Base-by-base conservation (phyloP, 2,329 filamentous ascomycete species). In the Balansia obtecta region DNA sequence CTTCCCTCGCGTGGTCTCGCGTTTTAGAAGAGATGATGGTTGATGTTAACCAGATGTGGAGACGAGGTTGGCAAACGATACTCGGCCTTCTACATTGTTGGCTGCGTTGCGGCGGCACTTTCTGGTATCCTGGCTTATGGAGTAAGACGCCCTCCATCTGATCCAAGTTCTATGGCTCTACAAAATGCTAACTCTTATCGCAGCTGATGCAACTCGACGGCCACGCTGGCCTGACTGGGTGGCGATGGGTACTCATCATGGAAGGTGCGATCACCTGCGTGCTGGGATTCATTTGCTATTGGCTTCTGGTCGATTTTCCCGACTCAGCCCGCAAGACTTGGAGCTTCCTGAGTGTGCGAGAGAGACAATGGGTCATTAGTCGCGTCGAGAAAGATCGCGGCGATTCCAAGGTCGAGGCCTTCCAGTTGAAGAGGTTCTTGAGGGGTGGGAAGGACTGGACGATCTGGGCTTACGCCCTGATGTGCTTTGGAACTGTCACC, bases 61-160 rank as follows among this genome's bases (percentile, higher is more conserved):
- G 83, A 79, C 57, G 83, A 88, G 64, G 73, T 87, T 16, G 82
- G 83, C 47, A 83, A 83, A 62, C 72, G 84, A 46, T 86, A 85
- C 60, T 80, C 81, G 0, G 63, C 76, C 22, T 88, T 88, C 59
- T 87, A 86, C 61, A 72, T 87, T 15, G 71, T 86, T 5, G 83
- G 83, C 38, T 82, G 76, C 54, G 70, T 84, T 6, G 80, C 83
- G 0, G 75, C 79, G 0, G 84, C 79, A 1, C 83, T 83, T 56
- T 71, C 80, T 0, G 82, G 84, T 50, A 82, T 88, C 45, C 70
- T 88, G 1, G 82, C 85, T 12, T 88, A 80, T 49, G 85, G 84
- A 5, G 70, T 83, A 57, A 34, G 47, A 48, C 22, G 11, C 10
- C 10, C 8, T 13, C 12, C n/a, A 18, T 20, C 16, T 20, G 6